Percentiles rank a stretch among this genome's conserved stretches.
Conservation (phyloP, 768 basidiomycete species). For the Boletus pseudopeckii region DNA sequence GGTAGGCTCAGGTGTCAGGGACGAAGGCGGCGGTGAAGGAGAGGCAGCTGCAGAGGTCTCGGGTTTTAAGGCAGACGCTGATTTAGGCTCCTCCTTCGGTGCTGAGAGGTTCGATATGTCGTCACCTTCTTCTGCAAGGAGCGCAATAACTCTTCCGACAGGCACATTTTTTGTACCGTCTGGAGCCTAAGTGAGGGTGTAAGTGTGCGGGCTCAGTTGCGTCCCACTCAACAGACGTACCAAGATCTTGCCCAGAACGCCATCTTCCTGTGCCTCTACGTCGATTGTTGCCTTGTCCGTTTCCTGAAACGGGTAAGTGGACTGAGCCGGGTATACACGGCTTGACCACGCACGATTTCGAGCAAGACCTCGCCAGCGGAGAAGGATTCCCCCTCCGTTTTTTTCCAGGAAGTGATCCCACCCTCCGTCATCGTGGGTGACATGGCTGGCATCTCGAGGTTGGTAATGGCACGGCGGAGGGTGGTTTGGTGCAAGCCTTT, state of each 20-base stretch:
- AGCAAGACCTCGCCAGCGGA: conserved; percentile 79
- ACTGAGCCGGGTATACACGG: not conserved
- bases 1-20: conserved; percentile 22
- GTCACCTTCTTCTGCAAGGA: conserved; percentile 95
- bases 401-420: conserved; percentile 89
- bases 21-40: conserved; percentile 15
- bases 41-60: conserved; percentile 19
- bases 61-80: conserved; percentile 15
- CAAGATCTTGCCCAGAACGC: conserved; percentile 89
- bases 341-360: conserved; percentile 66
- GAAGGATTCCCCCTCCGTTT: conserved; percentile 78
- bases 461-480: conserved; percentile 58
- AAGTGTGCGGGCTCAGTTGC: not conserved
- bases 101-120: conserved; percentile 81
- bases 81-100: conserved; percentile 41
- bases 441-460: conserved; percentile 94
- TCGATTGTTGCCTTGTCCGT: conserved; percentile 97
- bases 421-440: conserved; percentile 97
- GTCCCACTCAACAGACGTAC: conserved; percentile 42
- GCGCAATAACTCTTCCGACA: conserved; percentile 86
- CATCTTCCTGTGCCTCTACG: conserved; percentile 98
- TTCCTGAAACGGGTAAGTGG: conserved; percentile 51
- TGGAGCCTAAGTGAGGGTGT: conserved; percentile 44
- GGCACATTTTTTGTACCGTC: conserved; percentile 83
- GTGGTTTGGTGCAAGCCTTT: conserved; percentile 48